phyloP scores from a whole-genome alignment of 345 rosid genomes.

The Bretschneidera sinensis region DNA sequence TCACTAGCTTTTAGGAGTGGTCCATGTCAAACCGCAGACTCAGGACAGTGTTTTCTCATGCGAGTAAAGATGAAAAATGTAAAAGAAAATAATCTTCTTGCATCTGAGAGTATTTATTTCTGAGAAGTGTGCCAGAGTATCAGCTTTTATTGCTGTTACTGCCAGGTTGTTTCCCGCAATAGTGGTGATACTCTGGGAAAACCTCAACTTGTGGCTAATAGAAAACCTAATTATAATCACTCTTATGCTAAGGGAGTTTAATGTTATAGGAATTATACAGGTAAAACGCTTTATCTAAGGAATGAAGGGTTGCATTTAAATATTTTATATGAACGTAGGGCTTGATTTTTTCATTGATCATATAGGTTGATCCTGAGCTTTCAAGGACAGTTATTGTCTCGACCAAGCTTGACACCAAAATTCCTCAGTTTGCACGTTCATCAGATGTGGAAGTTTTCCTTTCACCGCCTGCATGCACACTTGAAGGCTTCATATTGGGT shows the following conservation, averaged over 20 bases:
- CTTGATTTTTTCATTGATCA: slow-evolving; percentile 19
- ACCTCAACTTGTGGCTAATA: not conserved
- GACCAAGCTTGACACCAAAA: slow-evolving; percentile 89
- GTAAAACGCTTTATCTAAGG: not conserved
- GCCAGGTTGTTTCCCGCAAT: not conserved
- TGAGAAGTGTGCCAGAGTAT: not conserved
- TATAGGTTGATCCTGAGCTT: slow-evolving; percentile 94
- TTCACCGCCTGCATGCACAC: slow-evolving; percentile 76
- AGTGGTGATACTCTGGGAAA: not conserved
- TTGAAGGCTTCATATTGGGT: slow-evolving; percentile 83
- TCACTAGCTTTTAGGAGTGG: not conserved
- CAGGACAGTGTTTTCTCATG: no score
- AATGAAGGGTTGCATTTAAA: not conserved
- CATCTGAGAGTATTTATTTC: not conserved
- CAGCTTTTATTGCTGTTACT: not conserved
- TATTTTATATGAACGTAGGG: slow-evolving; percentile 1
- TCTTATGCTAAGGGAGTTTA: not conserved
- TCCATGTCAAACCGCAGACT: not conserved
- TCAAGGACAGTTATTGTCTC: slow-evolving; percentile 83
- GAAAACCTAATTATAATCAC: not conserved
- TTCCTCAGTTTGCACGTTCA: slow-evolving; percentile 85
- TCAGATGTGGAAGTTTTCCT: slow-evolving; percentile 94
- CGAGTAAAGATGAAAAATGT: no score
- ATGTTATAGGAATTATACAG: not conserved
- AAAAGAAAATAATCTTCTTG: not conserved